A percentile compares a stretch with the other conserved stretches of the same genome.
Evolutionary conservation across 2,329 filamentous ascomycete genomes (phyloP).

Genomic region (Trichophyton rubrum): DNA sequence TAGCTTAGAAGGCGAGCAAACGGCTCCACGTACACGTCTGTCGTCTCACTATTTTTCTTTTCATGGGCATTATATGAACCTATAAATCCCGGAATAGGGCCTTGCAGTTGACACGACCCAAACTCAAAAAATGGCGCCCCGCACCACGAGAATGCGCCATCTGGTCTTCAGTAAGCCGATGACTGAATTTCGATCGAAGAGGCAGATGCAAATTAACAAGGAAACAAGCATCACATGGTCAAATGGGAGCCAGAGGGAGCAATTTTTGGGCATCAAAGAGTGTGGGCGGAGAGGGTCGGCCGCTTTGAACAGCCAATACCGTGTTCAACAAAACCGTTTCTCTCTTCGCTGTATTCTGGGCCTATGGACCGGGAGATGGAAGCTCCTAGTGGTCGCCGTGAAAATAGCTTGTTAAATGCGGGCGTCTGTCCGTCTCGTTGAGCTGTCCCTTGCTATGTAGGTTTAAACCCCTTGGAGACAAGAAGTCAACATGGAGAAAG

Average conservation of each 20-base stretch:
- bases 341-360: background rate
- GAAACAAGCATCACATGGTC: background rate
- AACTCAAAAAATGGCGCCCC: conserved; percentile 4
- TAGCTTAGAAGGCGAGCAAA: background rate
- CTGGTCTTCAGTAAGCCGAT: background rate
- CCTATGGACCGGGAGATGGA: background rate
- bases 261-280: background rate
- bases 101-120: conserved; percentile 3
- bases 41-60: conserved; percentile 2
- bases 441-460: background rate
- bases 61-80: conserved; percentile 2
- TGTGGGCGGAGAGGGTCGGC: conserved; percentile 1
- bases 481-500: background rate
- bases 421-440: background rate
- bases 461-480: background rate
- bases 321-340: background rate
- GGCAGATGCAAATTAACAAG: conserved; percentile 2
- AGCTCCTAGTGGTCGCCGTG: conserved; percentile 3
- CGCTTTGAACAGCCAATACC: background rate
- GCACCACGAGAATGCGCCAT: conserved; percentile 3
- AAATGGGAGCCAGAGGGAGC: background rate
- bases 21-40: conserved; percentile 2
- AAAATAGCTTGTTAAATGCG: background rate
- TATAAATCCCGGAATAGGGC: conserved; percentile 2
- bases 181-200: background rate